These are phyloP conservation scores for Metschnikowia peoriensis DNA, from an alignment of 805 yeast species.

Conservation along the genomic window DNA sequence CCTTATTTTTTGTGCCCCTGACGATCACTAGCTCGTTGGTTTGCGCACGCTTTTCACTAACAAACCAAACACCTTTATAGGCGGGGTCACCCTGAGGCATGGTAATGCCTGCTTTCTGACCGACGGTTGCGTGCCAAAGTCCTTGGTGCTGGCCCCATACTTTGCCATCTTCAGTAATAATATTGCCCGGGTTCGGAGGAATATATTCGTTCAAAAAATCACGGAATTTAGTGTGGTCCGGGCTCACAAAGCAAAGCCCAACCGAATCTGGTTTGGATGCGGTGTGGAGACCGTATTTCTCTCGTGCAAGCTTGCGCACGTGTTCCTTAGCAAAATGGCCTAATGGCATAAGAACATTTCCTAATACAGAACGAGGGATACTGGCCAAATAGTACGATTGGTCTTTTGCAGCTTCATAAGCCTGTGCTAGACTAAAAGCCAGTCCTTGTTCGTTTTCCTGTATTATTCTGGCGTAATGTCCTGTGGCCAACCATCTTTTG, in stretches of 20 bases:
- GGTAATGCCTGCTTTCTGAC: constrained; percentile 75
- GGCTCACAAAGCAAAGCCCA: constrained; percentile 89
- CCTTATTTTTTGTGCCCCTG: constrained; percentile 59
- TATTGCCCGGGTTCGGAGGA: constrained; percentile 69
- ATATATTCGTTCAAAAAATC: constrained; percentile 75
- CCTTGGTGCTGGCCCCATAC: constrained; percentile 85
- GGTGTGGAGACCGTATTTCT: constrained; percentile 49
- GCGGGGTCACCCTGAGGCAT: constrained; percentile 88
- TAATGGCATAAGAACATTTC: constrained; percentile 68
- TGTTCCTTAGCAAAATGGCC: constrained; percentile 76
- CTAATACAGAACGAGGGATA: constrained; percentile 46
- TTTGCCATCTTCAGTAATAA: constrained; percentile 71
- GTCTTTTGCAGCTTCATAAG: constrained; percentile 64
- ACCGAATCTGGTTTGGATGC: constrained; percentile 90
- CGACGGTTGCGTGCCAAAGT: constrained; percentile 92
- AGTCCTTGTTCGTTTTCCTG: constrained; percentile 20
- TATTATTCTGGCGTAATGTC: constrained; percentile 68
- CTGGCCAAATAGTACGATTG: constrained; percentile 89
- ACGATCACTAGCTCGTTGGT: constrained; percentile 80
- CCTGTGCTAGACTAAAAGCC: constrained; percentile 50
- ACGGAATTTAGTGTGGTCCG: constrained; percentile 57
- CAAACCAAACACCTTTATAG: constrained; percentile 82
- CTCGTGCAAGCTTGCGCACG: constrained; percentile 66
- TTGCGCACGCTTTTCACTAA: constrained; percentile 62
- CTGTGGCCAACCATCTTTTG: constrained; percentile 77